Conservation (phyloP, 176 grass and related monocot genomes). For the Avena insularis region DNA sequence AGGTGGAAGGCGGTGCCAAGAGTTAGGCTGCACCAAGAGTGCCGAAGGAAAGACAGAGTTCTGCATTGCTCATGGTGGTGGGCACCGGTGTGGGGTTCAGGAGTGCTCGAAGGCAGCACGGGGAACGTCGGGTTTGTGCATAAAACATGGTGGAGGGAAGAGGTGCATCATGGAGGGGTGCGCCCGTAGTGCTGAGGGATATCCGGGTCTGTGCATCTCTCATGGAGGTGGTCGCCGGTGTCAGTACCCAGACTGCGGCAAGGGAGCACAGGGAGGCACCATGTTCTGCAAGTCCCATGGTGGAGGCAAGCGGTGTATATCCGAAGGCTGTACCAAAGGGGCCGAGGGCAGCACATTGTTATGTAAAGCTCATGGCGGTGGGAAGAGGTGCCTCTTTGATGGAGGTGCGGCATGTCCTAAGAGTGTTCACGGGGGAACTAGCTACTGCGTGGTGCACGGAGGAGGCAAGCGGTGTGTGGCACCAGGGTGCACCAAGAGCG, state of each 20-base stretch:
- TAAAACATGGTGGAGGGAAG: slow-evolving; percentile 85
- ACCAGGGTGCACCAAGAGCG: slow-evolving; percentile 75
- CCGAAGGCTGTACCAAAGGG: slow-evolving; percentile 76
- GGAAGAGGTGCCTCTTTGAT: slow-evolving; percentile 86
- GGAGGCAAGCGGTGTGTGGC: slow-evolving; percentile 72
- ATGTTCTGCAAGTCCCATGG: slow-evolving; percentile 89
- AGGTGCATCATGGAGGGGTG: slow-evolving; percentile 79
- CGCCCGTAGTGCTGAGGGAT: slow-evolving; percentile 72
- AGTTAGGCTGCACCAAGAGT: slow-evolving; percentile 88
- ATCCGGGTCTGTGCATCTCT: slow-evolving; percentile 80
- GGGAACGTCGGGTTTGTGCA: slow-evolving; percentile 80
- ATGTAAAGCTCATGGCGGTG: slow-evolving; percentile 84
- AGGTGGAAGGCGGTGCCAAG: slow-evolving; percentile 78
- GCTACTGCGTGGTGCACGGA: slow-evolving; percentile 86
- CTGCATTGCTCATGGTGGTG: slow-evolving; percentile 88
- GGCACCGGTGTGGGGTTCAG: slow-evolving; percentile 49
- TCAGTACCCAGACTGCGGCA: slow-evolving; percentile 60
- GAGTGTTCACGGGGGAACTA: slow-evolving; percentile 83
- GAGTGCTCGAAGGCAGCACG: slow-evolving; percentile 73
- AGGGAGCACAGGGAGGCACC: slow-evolving; percentile 89
- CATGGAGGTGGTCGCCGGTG: slow-evolving; percentile 90
- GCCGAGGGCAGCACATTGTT: slow-evolving; percentile 82
- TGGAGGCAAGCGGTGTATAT: slow-evolving; percentile 82
- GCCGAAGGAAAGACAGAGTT: slow-evolving; percentile 94
- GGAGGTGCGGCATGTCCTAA: slow-evolving; percentile 77